Base-by-base conservation (phyloP, 805 yeast species). In the Yarrowia sp. region DNA sequence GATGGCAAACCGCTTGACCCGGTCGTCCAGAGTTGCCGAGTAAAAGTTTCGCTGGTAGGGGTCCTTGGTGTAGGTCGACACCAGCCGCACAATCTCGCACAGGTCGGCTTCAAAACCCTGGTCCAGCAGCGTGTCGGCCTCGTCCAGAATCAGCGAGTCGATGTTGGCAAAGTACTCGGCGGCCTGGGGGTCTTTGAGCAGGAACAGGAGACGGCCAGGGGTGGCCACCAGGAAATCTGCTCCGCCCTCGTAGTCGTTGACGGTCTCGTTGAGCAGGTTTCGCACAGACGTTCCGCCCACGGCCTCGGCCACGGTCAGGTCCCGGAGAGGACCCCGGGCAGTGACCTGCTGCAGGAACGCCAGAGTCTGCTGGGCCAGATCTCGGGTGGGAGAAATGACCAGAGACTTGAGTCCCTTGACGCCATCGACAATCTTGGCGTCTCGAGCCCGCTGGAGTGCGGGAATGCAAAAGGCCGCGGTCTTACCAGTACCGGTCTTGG, bases 401-500 rank as follows among this genome's bases (percentile, higher is more conserved):
- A 92, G 82, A 33, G 91, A 80, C 68, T 82, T 79, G 19, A 85
- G 87, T 66, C 76, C 74, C 44, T 77, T 74, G 5, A 74, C 71
- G 17, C 73, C 75, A 12, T 69, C 70, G 64, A 71, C 73, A 2
- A 41, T 14, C 66, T 70, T 71, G 69, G 78, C 68, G 72, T 77
- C 76, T 71, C 78, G 68, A 66, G 81, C 76, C 51, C 83, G 82
- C 72, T 90, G 88, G 51, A 90, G 77, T 12, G 89, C 77, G 2
- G 97, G 97, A 46, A 92, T 79, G 67, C 92, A 87, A 74, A 90
- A 92, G 0, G 97, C 96, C 67, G 89, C 84, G 0, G 98, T 92
- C 75, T 92, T 92, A 71, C 98, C 98, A 1, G 98, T 92, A 74
- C 98, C 98, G 3, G 98, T 92, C 74, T 90, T 90, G 28, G 98